Conservation (phyloP, 208 protist genomes). For the Zelonia costaricensis region DNA sequence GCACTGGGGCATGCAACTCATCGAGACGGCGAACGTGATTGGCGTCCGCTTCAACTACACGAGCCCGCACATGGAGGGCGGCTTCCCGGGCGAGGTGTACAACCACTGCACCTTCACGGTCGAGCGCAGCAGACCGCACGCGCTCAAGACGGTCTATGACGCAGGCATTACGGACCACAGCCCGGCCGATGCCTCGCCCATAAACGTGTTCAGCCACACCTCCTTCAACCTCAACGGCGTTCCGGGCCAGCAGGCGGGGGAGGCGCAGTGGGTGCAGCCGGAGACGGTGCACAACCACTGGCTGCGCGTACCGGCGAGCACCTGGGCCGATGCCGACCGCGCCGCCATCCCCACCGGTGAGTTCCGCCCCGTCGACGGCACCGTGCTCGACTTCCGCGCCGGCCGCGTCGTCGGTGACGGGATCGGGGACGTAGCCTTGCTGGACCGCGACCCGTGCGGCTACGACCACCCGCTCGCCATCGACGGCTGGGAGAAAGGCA, state of each 20-base stretch:
- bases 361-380: conserved; percentile 24
- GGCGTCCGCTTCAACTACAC: conserved; percentile 26
- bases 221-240: conserved; percentile 75
- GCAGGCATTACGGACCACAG: conserved; percentile 41
- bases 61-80: conserved; percentile 60
- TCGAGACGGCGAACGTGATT: conserved; percentile 28
- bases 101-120: conserved; percentile 52
- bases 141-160: conserved; percentile 41
- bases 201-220: conserved; percentile 58
- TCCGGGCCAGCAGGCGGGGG: conserved; percentile 18
- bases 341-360: conserved; percentile 43
- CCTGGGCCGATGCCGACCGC: conserved; percentile 37
- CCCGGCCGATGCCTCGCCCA: conserved; percentile 36
- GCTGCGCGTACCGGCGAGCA: conserved; percentile 39
- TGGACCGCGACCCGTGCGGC: conserved; percentile 51
- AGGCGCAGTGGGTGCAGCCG: conserved; percentile 22
- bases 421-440: conserved; percentile 30
- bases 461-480: conserved; percentile 61
- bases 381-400: conserved; percentile 45
- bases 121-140: conserved; percentile 24
- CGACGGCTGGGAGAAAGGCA: conserved; percentile 37
- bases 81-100: conserved; percentile 57
- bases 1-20: conserved; percentile 43
- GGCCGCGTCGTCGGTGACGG: conserved; percentile 34
- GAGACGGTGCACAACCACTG: conserved; percentile 41